Base-by-base conservation (phyloP, 2,329 filamentous ascomycete genomes). In the Daldinia sp. region DNA sequence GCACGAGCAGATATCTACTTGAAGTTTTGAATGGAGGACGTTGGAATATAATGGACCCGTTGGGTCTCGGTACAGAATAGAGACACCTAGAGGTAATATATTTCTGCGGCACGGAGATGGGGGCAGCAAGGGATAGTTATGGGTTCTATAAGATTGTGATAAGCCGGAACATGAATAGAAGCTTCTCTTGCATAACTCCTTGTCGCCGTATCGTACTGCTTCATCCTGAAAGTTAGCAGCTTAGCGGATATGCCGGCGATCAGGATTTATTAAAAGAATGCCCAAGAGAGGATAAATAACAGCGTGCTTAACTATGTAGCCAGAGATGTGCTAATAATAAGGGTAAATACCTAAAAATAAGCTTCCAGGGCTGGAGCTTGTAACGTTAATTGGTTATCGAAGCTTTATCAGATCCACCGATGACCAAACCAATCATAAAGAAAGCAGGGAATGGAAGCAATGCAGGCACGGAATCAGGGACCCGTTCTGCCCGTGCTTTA, bases 321-420 rank as follows among this genome's bases (percentile, higher is more conserved):
- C 39, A 43, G 39, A 43, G 13, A 43, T 13, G 30, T 39, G 34
- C 13, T 30, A n/a, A n/a, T n/a, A n/a, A n/a, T n/a, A 52, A 35
- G 47, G 21, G 32, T 48, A 11, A 13, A 41, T 10, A 52, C 41
- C 60, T 64, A 67, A 61, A 66, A 67, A 67, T 66, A 66, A 57
- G 56, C 30, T 55, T 11, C 53, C 53, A 66, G 61, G 64, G 64
- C 49, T 58, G 55, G 21, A 34, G 27, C 41, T 56, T 47, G 34
- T 17, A 8, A 27, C 49, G 19, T 7, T 45, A 23, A 64, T 63
- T 66, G 64, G 64, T 30, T 30, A 25, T 9, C n/a, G 41, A 52
- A 58, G 57, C 47, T 63, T n/a, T 29, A 34, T 35, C n/a, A 15
- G 27, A 25, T 30, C 58, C 63, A 61, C 58, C 50, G 30, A 30